These are phyloP conservation scores for Naganishia friedmannii DNA, from an alignment of 768 basidiomycete species.

Conservation along the genomic window DNA sequence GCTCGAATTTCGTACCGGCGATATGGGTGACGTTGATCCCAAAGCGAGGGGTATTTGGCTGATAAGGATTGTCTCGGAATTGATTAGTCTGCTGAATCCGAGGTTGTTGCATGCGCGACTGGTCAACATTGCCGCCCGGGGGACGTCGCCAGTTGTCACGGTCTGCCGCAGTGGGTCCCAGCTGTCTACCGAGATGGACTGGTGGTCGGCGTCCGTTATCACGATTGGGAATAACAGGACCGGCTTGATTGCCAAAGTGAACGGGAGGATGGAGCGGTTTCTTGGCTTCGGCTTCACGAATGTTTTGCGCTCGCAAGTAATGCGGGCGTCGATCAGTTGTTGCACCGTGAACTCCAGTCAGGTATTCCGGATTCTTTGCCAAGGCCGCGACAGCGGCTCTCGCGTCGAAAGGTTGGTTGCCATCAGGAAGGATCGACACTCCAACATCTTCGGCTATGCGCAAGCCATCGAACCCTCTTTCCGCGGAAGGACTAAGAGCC, in stretches of 20 bases:
- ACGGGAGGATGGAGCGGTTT: not conserved
- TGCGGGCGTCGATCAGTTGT: constrained; percentile 11
- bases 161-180: not conserved
- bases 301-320: constrained; percentile 15
- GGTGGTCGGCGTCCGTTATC: not conserved
- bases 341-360: constrained; percentile 15
- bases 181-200: not conserved
- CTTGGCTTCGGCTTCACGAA: not conserved
- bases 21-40: not conserved
- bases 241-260: not conserved
- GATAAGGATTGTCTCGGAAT: not conserved
- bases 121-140: not conserved
- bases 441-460: constrained; percentile 10
- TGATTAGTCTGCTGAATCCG: not conserved
- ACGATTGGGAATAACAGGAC: not conserved
- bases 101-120: not conserved
- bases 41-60: not conserved
- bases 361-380: not conserved
- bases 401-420: not conserved
- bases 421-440: not conserved
- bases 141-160: constrained; percentile 6
- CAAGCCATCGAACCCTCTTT: not conserved
- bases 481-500: not conserved
- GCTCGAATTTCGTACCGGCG: constrained; percentile 1
- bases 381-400: not conserved